Evolutionary conservation across 2,329 filamentous ascomycete species (phyloP), one percentile per base, ranked within the genome.

Genomic region (Grosmannia clavigera): DNA sequence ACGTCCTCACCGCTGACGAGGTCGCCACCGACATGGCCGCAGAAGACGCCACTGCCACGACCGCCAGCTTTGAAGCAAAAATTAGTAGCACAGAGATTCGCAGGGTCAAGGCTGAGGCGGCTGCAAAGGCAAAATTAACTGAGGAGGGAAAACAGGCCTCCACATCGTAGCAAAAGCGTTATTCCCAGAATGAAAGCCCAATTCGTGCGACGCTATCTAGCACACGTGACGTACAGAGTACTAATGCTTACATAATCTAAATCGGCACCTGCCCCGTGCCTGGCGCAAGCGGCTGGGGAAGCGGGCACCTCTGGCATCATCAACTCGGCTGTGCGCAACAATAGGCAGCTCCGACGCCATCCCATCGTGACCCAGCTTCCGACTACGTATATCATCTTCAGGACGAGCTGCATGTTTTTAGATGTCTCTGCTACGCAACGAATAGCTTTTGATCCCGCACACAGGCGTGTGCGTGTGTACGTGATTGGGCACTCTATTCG

Each of bases 11-110:
- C 71, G 81, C 84, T 3, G 78, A 81, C 48, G 82, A 83, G 58
- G 75, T 78, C 52, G 72, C 76, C n/a, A 74, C 76, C 2, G 67
- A 66, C 51, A 70, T 59, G 58, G 61, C 51, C n/a, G 74, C 75
- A 1, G 67, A 66, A 43, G 70, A 22, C 16, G 48, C 29, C 51
- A 27, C 59, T 66, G 48, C 71, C 66, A n/a, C 74, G 64, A 75
- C 70, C 14, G 81, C 84, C 60, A 79, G 81, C 64, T 96, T 95
- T 72, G 82, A 85, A 31, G 81, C 82, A 63, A 97, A 96, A 75
- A 88, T 96, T 66, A 95, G 91, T 76, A 96, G 92, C 73, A 95
- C 92, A 0, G 87, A 87, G 61, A 95, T 96, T 66, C 78, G 87
- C 58, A 74, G 76, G 68, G 75, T 74, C 61, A 75, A 72, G 60